These are phyloP conservation scores for Pseudocercospora eumusae DNA, from an alignment of 2,329 filamentous ascomycete genomes.

Conservation along the genomic window DNA sequence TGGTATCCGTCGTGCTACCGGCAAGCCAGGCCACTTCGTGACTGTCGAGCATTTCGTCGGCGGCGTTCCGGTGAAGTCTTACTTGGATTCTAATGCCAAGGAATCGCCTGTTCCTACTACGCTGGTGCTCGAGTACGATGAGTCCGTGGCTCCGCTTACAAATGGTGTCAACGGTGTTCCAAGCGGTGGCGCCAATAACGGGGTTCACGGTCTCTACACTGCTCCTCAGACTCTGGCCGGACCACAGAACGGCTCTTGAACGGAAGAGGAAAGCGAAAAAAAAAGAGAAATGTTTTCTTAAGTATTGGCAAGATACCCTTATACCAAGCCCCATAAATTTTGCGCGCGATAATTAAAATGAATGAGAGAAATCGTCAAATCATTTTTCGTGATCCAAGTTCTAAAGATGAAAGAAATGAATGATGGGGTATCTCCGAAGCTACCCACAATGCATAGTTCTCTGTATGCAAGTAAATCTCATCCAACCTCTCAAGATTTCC, in stretches of 20 bases:
- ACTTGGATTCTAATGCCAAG: slow-evolving; percentile 52
- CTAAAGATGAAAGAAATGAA: neutral
- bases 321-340: neutral
- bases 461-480: slow-evolving; percentile 90
- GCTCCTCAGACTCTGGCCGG: neutral
- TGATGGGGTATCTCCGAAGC: slow-evolving; percentile 7
- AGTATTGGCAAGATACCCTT: slow-evolving; percentile 4
- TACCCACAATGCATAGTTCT: slow-evolving; percentile 82
- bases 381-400: neutral
- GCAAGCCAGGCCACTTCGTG: slow-evolving; percentile 45
- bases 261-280: neutral
- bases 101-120: slow-evolving; percentile 51
- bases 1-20: slow-evolving; percentile 45
- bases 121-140: slow-evolving; percentile 48
- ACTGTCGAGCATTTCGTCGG: slow-evolving; percentile 50
- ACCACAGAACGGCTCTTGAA: slow-evolving; percentile 1
- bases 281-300: neutral
- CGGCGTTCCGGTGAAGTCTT: slow-evolving; percentile 52
- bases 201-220: neutral
- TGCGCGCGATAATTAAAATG: neutral
- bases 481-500: too few relatives aligned
- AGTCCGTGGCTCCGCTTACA: slow-evolving; percentile 8
- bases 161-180: neutral
- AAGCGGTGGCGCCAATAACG: neutral
- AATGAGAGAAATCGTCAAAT: neutral